A percentile compares a stretch with the other conserved stretches of the same genome.
Evolutionary conservation across 202 grass and related monocot species (phyloP).

Genomic region (Eragrostis tef): DNA sequence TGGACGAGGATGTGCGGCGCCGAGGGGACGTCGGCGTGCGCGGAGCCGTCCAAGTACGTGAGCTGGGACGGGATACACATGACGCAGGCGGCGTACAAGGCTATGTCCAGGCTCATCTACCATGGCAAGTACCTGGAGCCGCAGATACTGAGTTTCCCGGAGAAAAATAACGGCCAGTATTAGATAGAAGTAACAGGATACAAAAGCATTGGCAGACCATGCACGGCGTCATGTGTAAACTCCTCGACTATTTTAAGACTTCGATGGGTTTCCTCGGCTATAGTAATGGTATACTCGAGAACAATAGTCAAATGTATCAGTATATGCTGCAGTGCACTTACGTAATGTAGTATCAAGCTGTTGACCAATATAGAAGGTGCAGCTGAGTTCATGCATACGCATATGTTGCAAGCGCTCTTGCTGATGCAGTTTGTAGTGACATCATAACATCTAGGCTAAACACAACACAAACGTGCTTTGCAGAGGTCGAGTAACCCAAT

Average conservation of each 20-base stretch:
- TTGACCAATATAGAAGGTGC: neutral
- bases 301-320: neutral
- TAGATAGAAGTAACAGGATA: neutral
- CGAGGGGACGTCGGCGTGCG: slow-evolving; percentile 35
- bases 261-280: neutral
- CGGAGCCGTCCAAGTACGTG: slow-evolving; percentile 46
- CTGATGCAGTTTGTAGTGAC: neutral
- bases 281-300: neutral
- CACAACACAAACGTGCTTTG: neutral
- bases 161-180: slow-evolving; percentile 2
- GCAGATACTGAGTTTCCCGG: slow-evolving; percentile 48
- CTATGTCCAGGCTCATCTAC: slow-evolving; percentile 57
- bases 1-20: slow-evolving; percentile 47
- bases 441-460: neutral
- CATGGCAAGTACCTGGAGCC: slow-evolving; percentile 54
- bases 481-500: neutral
- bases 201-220: neutral
- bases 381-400: neutral
- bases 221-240: neutral
- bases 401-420: neutral
- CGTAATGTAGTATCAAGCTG: neutral
- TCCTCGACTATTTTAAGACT: slow-evolving; percentile 16
- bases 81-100: slow-evolving; percentile 60
- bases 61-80: slow-evolving; percentile 78
- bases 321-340: neutral